These are phyloP conservation scores for Xylaria sp. DNA, from an alignment of 2,329 filamentous ascomycete species.

Conservation along the genomic window DNA sequence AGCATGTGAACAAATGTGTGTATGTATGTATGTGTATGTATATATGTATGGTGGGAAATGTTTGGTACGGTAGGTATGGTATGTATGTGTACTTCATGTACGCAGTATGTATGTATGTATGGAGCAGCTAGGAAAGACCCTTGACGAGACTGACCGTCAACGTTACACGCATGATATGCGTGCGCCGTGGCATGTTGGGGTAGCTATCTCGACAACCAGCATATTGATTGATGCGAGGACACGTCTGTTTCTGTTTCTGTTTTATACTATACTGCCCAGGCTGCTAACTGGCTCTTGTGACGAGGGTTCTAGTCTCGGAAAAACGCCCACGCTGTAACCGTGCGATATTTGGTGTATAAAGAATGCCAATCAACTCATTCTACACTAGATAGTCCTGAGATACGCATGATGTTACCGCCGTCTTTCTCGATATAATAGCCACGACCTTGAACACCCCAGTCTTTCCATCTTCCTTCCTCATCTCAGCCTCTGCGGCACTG, in stretches of 20 bases:
- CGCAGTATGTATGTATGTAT: too few species aligned
- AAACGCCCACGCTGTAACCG: background rate
- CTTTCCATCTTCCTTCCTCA: background rate
- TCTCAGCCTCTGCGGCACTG: background rate
- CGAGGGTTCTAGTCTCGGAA: background rate
- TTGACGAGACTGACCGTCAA: conserved; percentile 19
- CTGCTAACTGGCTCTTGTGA: background rate
- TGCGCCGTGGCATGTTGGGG: conserved; percentile 20
- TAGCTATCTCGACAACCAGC: conserved; percentile 13
- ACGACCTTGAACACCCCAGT: background rate
- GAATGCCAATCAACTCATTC: background rate
- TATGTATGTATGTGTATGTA: background rate
- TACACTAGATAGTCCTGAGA: too few species aligned
- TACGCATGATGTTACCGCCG: too few species aligned
- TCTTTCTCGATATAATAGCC: background rate
- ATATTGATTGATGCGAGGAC: conserved; percentile 2
- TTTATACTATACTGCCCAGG: background rate
- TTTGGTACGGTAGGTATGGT: conserved; percentile 3
- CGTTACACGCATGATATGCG: conserved; percentile 34
- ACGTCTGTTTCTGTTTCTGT: background rate
- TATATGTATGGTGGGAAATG: background rate
- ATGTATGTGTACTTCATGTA: conserved; percentile 23
- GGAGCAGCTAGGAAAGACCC: conserved; percentile 22
- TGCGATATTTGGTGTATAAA: background rate
- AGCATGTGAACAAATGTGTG: conserved; percentile 3